These are phyloP conservation scores for Salvia hispanica DNA, from an alignment of 257 asterid genomes.

Conservation along the genomic window DNA sequence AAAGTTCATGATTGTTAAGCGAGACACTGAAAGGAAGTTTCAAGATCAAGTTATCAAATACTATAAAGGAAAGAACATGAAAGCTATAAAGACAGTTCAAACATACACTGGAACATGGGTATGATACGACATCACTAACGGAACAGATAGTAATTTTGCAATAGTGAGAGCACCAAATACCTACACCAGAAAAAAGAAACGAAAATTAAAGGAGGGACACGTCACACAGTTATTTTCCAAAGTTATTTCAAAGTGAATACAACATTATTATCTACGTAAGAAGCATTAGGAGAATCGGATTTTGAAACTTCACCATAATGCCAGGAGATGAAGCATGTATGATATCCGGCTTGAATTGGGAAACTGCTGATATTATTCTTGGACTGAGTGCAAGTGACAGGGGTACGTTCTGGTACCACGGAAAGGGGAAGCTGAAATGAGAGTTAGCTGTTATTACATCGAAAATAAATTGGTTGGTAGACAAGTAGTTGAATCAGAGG, in stretches of 20 bases:
- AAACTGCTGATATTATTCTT: slow-evolving; percentile 91
- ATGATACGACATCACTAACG: slow-evolving; percentile 94
- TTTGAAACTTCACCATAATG: slow-evolving; percentile 63
- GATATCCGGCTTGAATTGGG: slow-evolving; percentile 91
- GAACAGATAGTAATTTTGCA: slow-evolving; percentile 79
- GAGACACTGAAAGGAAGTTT: background rate
- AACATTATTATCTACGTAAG: background rate
- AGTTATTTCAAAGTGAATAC: slow-evolving; percentile 5
- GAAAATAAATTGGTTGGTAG: slow-evolving; percentile 8
- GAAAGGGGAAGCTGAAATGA: slow-evolving; percentile 83
- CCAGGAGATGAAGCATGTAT: slow-evolving; percentile 99
- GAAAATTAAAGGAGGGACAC: slow-evolving; percentile 12
- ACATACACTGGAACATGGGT: slow-evolving; percentile 97
- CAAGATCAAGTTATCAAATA: background rate
- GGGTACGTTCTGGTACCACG: slow-evolving; percentile 89
- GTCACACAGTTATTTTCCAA: background rate
- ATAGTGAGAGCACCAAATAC: slow-evolving; percentile 92
- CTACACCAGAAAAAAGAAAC: slow-evolving; percentile 35
- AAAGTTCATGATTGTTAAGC: background rate
- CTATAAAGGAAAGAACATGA: background rate
- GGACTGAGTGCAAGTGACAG: slow-evolving; percentile 98
- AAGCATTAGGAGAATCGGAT: slow-evolving; percentile 16
- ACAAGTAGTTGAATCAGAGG: background rate
- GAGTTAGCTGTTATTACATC: slow-evolving; percentile 22
- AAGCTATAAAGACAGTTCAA: slow-evolving; percentile 16